Evolutionary conservation across 75 land plant species (phyloP).

Genomic region (Cupressus sempervirens): DNA sequence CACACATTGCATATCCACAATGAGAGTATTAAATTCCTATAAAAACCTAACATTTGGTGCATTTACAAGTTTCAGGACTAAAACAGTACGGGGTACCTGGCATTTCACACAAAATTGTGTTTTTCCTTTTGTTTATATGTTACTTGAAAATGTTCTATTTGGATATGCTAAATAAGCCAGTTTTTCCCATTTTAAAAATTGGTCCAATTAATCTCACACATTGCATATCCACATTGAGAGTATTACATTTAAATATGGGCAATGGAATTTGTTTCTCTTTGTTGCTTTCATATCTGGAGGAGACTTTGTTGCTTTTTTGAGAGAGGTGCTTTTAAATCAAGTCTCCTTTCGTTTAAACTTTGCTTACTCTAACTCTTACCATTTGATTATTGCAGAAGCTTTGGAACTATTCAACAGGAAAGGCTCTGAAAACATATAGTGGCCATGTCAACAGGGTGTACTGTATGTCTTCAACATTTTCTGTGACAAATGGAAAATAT

Average conservation of each 20-base stretch:
- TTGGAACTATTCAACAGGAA: conserved; percentile 51
- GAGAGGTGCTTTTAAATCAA: background rate
- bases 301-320: background rate
- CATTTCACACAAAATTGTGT: background rate
- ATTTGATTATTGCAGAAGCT: conserved; percentile 32
- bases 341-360: background rate
- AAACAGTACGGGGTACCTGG: background rate
- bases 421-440: conserved; percentile 42
- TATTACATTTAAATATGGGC: background rate
- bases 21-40: background rate
- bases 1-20: background rate
- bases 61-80: background rate
- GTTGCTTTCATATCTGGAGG: background rate
- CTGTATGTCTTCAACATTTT: conserved; percentile 52
- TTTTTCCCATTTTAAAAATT: background rate
- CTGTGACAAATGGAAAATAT: conserved; percentile 55
- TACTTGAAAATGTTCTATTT: background rate
- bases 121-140: background rate
- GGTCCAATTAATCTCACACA: background rate
- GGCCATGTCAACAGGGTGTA: conserved; percentile 42
- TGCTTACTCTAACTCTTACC: background rate
- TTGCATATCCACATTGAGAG: background rate
- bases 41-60: too few species aligned
- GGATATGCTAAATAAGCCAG: background rate
- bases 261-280: background rate